Evolutionary conservation across 2,329 filamentous ascomycete species (phyloP).

Genomic region (Aspergillus sp.): DNA sequence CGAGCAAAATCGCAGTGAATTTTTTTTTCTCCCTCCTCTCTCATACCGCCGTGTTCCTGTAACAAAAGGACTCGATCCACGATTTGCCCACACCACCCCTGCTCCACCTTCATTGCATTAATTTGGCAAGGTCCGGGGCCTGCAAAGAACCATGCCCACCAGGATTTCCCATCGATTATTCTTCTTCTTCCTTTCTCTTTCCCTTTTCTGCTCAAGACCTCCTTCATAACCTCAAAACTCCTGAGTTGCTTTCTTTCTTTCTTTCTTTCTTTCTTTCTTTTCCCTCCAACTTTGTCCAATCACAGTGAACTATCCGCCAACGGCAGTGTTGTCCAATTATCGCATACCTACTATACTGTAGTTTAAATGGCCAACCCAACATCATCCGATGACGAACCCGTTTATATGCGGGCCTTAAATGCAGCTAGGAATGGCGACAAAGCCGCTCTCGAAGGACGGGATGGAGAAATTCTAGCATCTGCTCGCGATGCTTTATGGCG

Average conservation of each 20-base stretch:
- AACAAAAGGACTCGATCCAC: constrained; percentile 22
- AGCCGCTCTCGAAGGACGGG: constrained; percentile 61
- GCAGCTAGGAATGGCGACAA: constrained; percentile 72
- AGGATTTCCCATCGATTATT: constrained; percentile 14
- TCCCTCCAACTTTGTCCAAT: background rate
- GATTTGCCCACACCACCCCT: constrained; percentile 18
- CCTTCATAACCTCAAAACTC: constrained; percentile 9
- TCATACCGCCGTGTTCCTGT: constrained; percentile 11
- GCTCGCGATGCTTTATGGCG: constrained; percentile 66
- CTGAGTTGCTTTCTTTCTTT: background rate
- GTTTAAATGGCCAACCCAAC: constrained; percentile 37
- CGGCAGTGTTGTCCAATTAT: background rate
- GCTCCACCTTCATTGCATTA: constrained; percentile 25
- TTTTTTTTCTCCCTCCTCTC: constrained; percentile 2
- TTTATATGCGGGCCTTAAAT: constrained; percentile 69
- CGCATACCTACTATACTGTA: constrained; percentile 4
- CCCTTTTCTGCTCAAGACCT: constrained; percentile 1
- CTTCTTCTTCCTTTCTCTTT: constrained; percentile 13
- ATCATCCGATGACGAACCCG: constrained; percentile 34
- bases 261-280: background rate
- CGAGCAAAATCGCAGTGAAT: constrained; percentile 6
- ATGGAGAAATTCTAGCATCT: constrained; percentile 65
- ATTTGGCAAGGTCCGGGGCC: constrained; percentile 22
- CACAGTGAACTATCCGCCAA: background rate
- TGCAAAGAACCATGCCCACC: constrained; percentile 18